Evolutionary conservation across 345 rosid species (phyloP), one percentile per base, ranked within the genome.

Genomic region (Psidium friedrichsthalianum): DNA sequence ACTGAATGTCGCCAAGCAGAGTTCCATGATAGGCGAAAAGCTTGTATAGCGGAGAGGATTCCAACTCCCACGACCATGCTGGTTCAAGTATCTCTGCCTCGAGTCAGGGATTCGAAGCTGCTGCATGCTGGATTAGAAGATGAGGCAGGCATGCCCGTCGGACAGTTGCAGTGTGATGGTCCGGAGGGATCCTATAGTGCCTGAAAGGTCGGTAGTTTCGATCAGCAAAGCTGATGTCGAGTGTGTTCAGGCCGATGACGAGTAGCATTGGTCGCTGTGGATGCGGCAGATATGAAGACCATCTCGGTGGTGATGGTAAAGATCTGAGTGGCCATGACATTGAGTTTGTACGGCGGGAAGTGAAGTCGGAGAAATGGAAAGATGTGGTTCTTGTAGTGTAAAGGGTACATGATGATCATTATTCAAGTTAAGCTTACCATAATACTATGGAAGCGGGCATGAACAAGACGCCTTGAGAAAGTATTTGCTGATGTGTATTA

Each of bases 31-130:
- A n/a, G 64, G 64, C 32, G 18, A 12, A 58, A 58, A n/a, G 32
- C 32, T 58, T n/a, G 8, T 1, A 3, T 2, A n/a, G 8, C n/a
- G 1, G 2, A 27, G 69, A 0, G 0, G 18, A n/a, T 12, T 12
- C 32, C n/a, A 3, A 58, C 18, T n/a, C 69, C 69, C 2, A n/a
- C 69, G 4, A n/a, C 2, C 32, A 5, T n/a, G 18, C 15, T 58
- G 69, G 69, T 1, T 58, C 36, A 58, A 58, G 69, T 25, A 58
- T n/a, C 69, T 12, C 0, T 11, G 69, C 0, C 12, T 29, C 0
- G 32, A n/a, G 29, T 58, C 64, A 0, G 69, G 69, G 69, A 58
- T n/a, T n/a, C 32, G 6, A 0, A 58, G 36, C 69, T 25, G 32
- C 64, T 57, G 8, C 3, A 0, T 2, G 69, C 27, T 6, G 3